These are phyloP conservation scores for Penicillium frequentans DNA, from an alignment of 2,329 filamentous ascomycete species.

Conservation along the genomic window DNA sequence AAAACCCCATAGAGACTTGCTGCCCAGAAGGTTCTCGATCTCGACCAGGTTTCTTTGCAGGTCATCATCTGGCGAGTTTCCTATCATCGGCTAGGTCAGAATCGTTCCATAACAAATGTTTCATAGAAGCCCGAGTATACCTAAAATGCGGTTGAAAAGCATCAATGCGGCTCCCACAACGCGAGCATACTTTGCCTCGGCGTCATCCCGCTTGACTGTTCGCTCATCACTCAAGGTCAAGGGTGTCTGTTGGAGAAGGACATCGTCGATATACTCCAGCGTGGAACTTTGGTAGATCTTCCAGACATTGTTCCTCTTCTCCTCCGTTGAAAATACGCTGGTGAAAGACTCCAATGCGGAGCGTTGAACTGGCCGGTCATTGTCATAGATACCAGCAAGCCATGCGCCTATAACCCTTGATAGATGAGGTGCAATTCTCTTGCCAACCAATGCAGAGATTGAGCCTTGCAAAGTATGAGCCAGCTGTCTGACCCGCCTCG, in stretches of 20 bases:
- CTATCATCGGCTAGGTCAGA: constrained; percentile 18
- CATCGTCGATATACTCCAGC: constrained; percentile 76
- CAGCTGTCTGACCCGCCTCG: constrained; percentile 82
- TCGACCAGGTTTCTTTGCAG: constrained; percentile 59
- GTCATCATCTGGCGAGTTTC: constrained; percentile 46
- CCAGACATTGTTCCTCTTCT: constrained; percentile 76
- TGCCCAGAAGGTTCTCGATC: constrained; percentile 67
- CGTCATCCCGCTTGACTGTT: constrained; percentile 79
- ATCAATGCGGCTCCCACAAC: constrained; percentile 65
- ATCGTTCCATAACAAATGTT: not conserved
- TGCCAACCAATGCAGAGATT: constrained; percentile 62
- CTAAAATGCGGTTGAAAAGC: constrained; percentile 56
- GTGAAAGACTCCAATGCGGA: constrained; percentile 76
- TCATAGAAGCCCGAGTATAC: constrained; percentile 25
- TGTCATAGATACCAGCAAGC: constrained; percentile 86
- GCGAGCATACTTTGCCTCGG: constrained; percentile 79
- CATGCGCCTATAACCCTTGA: constrained; percentile 81
- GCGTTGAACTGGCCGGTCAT: constrained; percentile 71
- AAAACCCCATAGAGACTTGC: constrained; percentile 62
- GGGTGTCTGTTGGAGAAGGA: constrained; percentile 73
- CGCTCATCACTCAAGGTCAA: constrained; percentile 87
- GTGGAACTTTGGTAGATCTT: constrained; percentile 78
- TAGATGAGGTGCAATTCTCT: constrained; percentile 79
- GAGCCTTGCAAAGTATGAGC: constrained; percentile 73
- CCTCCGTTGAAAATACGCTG: constrained; percentile 73